Base-by-base conservation (phyloP, 768 basidiomycete species). In the Termitomyces sp. region DNA sequence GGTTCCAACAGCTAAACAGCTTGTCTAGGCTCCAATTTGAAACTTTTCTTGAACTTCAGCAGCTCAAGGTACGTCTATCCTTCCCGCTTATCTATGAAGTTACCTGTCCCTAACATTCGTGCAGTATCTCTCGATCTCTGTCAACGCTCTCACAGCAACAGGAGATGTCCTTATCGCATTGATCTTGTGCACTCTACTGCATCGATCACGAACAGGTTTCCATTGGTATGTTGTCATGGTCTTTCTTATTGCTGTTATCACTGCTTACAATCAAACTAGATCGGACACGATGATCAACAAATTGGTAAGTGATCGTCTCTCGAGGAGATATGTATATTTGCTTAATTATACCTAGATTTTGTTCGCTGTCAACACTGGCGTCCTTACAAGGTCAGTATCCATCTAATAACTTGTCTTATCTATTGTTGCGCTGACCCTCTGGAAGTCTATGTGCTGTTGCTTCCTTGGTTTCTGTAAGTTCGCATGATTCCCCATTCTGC, bases 391-490 rank as follows among this genome's bases (percentile, higher is more conserved):
- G 68, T 69, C 4, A 18, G 58, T 64, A 9, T 16, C 18, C n/a
- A n/a, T n/a, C n/a, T n/a, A n/a, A n/a, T 30, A 27, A 42, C 5
- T n/a, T 42, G 16, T 48, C 16, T 43, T 52, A 60, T 61, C 20
- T 62, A 36, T 54, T 56, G 36, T 51, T 47, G 50, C 45, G 27
- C 46, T 62, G 32, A 50, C 39, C 45, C 46, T 30, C 22, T 24
- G 54, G 39, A 61, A 82, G 83, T 60, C 46, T 83, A 0, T 84
- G 81, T 58, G 85, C 85, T 2, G 68, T 85, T 34, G 77, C 76
- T 48, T 85, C 84, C 18, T 69, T 86, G 30, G 71, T 84, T 27
- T 79, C 80, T 24, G 83, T 80, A 53, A 62, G 77, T 67, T 45
- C 30, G 13, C 30, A 24, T 52, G n/a, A 24, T 51, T 60, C 24